Evolutionary conservation across 208 protist species (phyloP), one percentile per base, ranked within the genome.

Genomic region (Tetramitus jugosus): DNA sequence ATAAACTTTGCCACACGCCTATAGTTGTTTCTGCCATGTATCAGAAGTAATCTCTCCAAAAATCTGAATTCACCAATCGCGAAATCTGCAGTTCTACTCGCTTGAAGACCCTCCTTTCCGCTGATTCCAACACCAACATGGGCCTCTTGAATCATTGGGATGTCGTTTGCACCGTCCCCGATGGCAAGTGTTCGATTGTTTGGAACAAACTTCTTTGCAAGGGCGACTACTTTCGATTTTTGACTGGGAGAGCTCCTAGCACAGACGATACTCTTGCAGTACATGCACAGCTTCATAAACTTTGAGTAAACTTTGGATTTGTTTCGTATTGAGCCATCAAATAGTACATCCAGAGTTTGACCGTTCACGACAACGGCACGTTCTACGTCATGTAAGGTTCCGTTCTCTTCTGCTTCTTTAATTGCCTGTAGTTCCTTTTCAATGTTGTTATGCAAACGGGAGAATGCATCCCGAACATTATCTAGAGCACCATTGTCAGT

Each of bases 161-260:
- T 95, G 83, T 99, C 97, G 79, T 99, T 99, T 26, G 94, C 95
- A 69, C 96, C 96, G 83, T 99, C 96, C 52, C 96, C 96, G 79
- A 99, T 97, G 7, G 96, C 95, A 0, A 98, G 85, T 20, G 96
- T 56, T 26, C 10, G 14, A 56, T 20, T 26, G 10, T 20, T 56
- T 20, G 49, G 49, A 26, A 56, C 10, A 56, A 26, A 56, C 20
- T 56, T 56, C 20, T 56, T 56, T 56, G 20, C 49, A 26, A 56
- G 20, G 49, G 14, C 20, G 10, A 56, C 49, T 26, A 56, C 49
- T 20, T 26, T 10, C 10, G 49, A 56, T 56, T 56, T 56, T 56
- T 56, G 49, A 26, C 10, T 26, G 14, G 49, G 49, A 56, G 14
- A 26, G 49, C 10, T 20, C 20, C 49, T 10, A 56, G 14, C 10